Percentiles rank a stretch among this genome's conserved stretches.
These are phyloP conservation scores for Hemileccinum impolitum DNA, from an alignment of 768 basidiomycete genomes.

Conservation along the genomic window DNA sequence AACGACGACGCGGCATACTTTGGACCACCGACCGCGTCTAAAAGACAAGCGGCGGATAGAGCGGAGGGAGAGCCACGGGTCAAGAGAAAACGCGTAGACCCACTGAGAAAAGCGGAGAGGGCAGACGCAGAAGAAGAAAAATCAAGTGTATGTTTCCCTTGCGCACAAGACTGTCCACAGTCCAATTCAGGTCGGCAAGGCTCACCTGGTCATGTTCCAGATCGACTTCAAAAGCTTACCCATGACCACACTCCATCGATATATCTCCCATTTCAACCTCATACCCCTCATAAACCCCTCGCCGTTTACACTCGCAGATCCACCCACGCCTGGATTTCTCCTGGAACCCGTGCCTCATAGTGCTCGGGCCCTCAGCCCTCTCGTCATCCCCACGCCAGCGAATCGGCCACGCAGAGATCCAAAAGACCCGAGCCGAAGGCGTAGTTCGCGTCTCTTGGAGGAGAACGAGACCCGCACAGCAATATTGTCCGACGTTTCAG, in stretches of 20 bases:
- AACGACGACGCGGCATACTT: constrained; percentile 73
- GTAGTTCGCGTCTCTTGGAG: constrained; percentile 72
- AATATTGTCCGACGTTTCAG: constrained; percentile 65
- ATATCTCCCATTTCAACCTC: constrained; percentile 70
- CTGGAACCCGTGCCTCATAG: constrained; percentile 44
- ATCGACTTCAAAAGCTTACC: constrained; percentile 75
- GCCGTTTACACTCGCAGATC: constrained; percentile 62
- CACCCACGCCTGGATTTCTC: constrained; percentile 64
- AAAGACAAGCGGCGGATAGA: constrained; percentile 65
- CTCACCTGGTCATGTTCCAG: constrained; percentile 37
- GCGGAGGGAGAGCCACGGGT: constrained; percentile 70
- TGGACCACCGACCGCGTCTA: constrained; percentile 55
- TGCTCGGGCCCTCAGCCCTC: constrained; percentile 52
- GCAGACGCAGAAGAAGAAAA: constrained; percentile 28
- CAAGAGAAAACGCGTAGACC: constrained; percentile 70
- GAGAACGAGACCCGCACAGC: constrained; percentile 58
- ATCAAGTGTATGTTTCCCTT: constrained; percentile 27
- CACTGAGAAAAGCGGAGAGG: constrained; percentile 38
- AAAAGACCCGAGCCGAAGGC: constrained; percentile 54
- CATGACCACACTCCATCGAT: constrained; percentile 61
- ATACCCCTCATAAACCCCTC: constrained; percentile 69
- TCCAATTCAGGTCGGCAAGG: constrained; percentile 1
- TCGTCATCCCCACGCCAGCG: constrained; percentile 49
- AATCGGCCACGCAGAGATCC: constrained; percentile 72
- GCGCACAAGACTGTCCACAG: not conserved